Evolutionary conservation across 163 green algal species (phyloP), one percentile per base, ranked within the genome.

Genomic region (Chlorella variabilis): DNA sequence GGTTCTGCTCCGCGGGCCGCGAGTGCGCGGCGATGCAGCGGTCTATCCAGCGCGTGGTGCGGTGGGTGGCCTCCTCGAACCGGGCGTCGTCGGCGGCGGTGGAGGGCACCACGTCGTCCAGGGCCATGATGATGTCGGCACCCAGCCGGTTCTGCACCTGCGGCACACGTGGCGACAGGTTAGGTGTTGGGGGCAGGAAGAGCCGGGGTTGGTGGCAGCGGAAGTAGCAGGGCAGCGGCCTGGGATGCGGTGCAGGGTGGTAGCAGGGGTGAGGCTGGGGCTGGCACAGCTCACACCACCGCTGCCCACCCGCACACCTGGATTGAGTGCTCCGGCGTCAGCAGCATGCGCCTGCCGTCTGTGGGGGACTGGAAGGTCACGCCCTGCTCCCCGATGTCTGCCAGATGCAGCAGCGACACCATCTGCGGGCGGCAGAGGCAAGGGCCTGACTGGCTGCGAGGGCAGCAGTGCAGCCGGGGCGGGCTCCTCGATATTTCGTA

Each of bases 41-140:
- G 83, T 99, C 96, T 45, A 99, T 92, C 96, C 96, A 99, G 11
- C 96, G 87, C 1, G 94, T 97, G 31, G 96, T 99, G 49, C 96
- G 89, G 86, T 98, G 85, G 0, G 94, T 98, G 17, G 96, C 96
- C 85, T 99, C 96, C 80, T 93, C 85, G 78, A 99, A 98, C 5
- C 96, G 59, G 0, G 78, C 82, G 0, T 71, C 69, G 77, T 93
- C 84, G 11, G 33, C 80, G 3, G 71, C 51, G 4, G 84, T 88
- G 63, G 89, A 90, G 17, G 92, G 92, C 71, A 99, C 96, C 17
- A 99, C 96, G 84, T 99, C 96, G 80, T 99, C 96, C 33, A 99
- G 87, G 27, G 93, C 93, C 96, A 99, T 99, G 45, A 99, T 98
- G 87, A 99, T 98, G 90, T 99, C 96, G 3, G 96, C 95, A 17